phyloP scores from a whole-genome alignment of 345 rosid genomes.

The Limnanthes douglasii region DNA sequence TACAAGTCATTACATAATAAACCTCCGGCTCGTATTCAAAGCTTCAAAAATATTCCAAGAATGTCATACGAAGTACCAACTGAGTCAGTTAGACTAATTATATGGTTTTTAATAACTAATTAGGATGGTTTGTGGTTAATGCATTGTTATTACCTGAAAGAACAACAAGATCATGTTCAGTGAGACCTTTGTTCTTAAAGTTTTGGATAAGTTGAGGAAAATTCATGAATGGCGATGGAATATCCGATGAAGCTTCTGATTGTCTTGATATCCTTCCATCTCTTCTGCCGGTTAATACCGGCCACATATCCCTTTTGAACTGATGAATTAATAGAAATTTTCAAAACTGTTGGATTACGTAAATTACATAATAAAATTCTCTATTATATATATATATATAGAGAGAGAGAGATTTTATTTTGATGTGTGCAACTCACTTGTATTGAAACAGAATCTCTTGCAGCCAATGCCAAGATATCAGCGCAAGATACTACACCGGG shows the following conservation, averaged over 20 bases:
- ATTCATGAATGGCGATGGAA: slow-evolving; percentile 27
- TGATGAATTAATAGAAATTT: slow-evolving; percentile 2
- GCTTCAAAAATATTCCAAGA: not conserved
- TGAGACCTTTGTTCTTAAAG: slow-evolving; percentile 18
- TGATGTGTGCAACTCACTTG: slow-evolving; percentile 7
- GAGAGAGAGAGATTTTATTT: not conserved
- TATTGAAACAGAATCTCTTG: slow-evolving; percentile 29
- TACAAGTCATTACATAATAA: not conserved
- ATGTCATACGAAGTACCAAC: not conserved
- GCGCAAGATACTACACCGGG: slow-evolving; percentile 35
- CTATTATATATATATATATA: no score
- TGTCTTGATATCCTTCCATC: slow-evolving; percentile 24
- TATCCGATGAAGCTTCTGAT: slow-evolving; percentile 11
- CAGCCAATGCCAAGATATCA: slow-evolving; percentile 25
- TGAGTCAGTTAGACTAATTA: not conserved
- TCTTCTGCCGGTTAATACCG: slow-evolving; percentile 34
- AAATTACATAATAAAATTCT: slow-evolving; percentile 2
- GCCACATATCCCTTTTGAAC: slow-evolving; percentile 18
- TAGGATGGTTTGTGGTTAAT: not conserved
- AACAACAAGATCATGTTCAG: slow-evolving; percentile 32
- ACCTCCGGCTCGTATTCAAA: not conserved
- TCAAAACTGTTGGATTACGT: no score
- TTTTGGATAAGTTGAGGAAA: slow-evolving; percentile 17
- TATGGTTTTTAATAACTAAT: not conserved
- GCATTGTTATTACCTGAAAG: slow-evolving; percentile 19